These are phyloP conservation scores for Trichomonas vaginalis DNA, from an alignment of 208 protist genomes.

Conservation along the genomic window DNA sequence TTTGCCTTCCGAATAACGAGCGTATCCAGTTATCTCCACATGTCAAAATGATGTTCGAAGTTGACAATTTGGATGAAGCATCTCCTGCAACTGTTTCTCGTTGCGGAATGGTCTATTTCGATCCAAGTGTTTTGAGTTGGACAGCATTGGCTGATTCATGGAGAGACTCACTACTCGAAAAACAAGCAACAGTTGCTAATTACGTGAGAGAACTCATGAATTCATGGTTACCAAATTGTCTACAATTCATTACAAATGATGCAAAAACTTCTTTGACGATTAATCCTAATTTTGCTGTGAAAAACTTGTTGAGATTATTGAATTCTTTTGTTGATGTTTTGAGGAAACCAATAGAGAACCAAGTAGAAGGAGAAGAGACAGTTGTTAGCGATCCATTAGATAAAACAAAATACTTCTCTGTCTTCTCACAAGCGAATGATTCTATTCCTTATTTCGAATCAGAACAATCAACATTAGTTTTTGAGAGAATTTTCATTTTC, in stretches of 20 bases:
- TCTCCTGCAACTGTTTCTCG: slow-evolving; percentile 91
- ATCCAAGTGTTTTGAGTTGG: slow-evolving; percentile 52
- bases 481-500: slow-evolving; percentile 48
- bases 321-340: neutral
- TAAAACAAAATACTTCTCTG: neutral
- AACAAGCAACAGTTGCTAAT: neutral
- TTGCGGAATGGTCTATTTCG: slow-evolving; percentile 91
- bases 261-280: neutral
- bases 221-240: neutral
- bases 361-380: neutral
- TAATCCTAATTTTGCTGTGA: neutral
- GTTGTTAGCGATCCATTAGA: neutral
- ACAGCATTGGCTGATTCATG: slow-evolving; percentile 70
- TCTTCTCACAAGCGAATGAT: neutral
- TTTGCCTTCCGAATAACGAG: slow-evolving; percentile 82
- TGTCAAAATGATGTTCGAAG: slow-evolving; percentile 88
- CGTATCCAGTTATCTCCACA: slow-evolving; percentile 66
- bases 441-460: neutral
- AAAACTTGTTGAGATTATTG: neutral
- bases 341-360: neutral
- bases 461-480: slow-evolving; percentile 18
- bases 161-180: slow-evolving; percentile 38
- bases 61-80: slow-evolving; percentile 78
- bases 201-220: neutral
- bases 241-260: neutral